Conservation (phyloP, 2,329 filamentous ascomycete genomes). For the Trichoderma sp. region DNA sequence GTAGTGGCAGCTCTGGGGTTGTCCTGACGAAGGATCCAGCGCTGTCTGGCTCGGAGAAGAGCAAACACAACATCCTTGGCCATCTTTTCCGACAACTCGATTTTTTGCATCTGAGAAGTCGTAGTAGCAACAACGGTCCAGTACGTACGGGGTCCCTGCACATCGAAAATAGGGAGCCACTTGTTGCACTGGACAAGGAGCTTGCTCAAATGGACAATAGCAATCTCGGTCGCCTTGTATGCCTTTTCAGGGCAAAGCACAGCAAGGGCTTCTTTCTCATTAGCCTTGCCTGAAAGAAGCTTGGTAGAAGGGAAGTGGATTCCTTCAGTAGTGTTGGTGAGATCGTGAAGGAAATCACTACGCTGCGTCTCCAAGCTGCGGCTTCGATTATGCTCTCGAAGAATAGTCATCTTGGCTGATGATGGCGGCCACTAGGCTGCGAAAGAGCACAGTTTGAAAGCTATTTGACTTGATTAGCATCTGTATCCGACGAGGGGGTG, state of each 20-base stretch:
- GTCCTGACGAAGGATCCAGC: constrained; percentile 17
- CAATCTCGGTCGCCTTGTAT: neutral
- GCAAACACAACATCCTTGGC: constrained; percentile 8
- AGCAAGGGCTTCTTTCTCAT: neutral
- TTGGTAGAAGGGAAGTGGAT: neutral
- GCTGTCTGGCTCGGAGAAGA: constrained; percentile 23
- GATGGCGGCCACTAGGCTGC: neutral
- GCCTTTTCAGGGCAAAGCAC: constrained; percentile 8
- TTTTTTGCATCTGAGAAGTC: neutral
- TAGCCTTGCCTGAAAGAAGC: neutral
- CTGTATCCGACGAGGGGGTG: too few species aligned
- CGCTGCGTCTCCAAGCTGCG: constrained; percentile 19
- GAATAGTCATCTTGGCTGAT: neutral
- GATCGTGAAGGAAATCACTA: neutral
- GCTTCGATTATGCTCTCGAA: neutral
- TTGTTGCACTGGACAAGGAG: constrained; percentile 17
- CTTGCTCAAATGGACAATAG: neutral
- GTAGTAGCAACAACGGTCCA: constrained; percentile 1
- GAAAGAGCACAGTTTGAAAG: neutral
- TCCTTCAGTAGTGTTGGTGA: constrained; percentile 18
- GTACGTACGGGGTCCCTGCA: neutral
- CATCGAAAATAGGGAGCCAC: neutral
- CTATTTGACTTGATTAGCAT: neutral
- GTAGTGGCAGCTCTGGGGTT: neutral
- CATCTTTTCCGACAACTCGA: neutral